Evolutionary conservation across 305 asterid genomes (phyloP), one percentile per base, ranked within the genome.

Genomic region (Rubia peregrina): DNA sequence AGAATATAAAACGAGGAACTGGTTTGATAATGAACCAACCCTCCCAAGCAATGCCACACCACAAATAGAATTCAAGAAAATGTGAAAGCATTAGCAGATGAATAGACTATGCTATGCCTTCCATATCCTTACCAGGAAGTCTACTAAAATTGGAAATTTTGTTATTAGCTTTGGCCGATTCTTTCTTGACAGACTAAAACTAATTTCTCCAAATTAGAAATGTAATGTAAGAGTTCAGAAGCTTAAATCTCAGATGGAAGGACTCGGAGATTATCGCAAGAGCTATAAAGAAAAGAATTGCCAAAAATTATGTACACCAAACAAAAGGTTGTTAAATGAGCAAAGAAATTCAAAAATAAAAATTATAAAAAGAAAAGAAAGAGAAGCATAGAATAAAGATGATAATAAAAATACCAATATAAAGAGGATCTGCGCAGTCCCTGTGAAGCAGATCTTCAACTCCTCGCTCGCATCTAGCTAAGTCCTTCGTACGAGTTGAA

Each of bases 341-440:
- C 19, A 55, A 17, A 62, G 33, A 4, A 36, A 62, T 33, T 30
- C 8, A 30, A 30, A 60, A 61, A 10, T 0, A 61, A 30, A 24
- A 61, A 6, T 5, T 9, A 43, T 8, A 48, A 4, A 46, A 5
- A 11, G 61, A 43, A 61, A 60, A 73, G 71, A 11, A 56, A 19
- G 64, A 33, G 74, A 63, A 49, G 38, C 38, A 38, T 63, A 30
- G 6, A 21, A 30, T 13, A 64, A n/a, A 38, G 68, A n/a, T n/a
- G 22, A 40, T 46, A 72, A 63, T 72, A 66, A 38, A 41, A 75
- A 60, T 74, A 68, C 79, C 75, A 75, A 64, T 62, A 44, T 71
- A 66, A 78, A 49, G 75, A 67, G 75, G 72, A 69, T 82, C 73
- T 79, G 78, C 81, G 87, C 88, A 82, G 6, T 76, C 86, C 80